A percentile compares a stretch with the other conserved stretches of the same genome.
phyloP scores from a whole-genome alignment of 176 grass and related monocot genomes.

The Raddia guianensis region DNA sequence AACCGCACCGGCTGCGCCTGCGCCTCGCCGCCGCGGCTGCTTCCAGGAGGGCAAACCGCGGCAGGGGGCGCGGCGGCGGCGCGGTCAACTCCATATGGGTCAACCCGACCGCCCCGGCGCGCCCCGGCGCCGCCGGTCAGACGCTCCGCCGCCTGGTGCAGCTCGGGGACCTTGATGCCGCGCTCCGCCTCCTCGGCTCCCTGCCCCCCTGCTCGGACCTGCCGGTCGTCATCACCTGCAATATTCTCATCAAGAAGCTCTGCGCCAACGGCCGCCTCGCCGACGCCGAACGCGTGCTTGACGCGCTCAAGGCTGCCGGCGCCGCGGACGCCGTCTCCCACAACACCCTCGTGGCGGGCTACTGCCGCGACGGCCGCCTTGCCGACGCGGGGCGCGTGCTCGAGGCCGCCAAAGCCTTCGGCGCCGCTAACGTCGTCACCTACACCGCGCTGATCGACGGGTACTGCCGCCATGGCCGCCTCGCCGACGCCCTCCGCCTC shows the following conservation, averaged over 20 bases:
- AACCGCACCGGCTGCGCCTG: not conserved
- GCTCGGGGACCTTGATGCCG: conserved; percentile 48
- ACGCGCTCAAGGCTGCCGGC: conserved; percentile 34
- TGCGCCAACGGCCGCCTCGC: conserved; percentile 36
- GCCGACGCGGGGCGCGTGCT: conserved; percentile 46
- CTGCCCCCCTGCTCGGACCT: conserved; percentile 9
- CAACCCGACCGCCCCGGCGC: conserved; percentile 35
- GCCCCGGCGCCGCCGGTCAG: not conserved
- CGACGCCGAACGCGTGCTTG: conserved; percentile 45
- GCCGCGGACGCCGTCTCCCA: conserved; percentile 51
- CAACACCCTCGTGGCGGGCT: conserved; percentile 57
- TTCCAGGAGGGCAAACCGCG: conserved; percentile 29
- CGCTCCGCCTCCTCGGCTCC: conserved; percentile 44
- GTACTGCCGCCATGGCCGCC: conserved; percentile 43
- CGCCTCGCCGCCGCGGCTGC: conserved; percentile 3
- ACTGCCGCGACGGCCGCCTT: conserved; percentile 52
- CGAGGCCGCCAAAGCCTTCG: not conserved
- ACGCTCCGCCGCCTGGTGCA: conserved; percentile 50
- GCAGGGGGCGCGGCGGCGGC: conserved; percentile 12
- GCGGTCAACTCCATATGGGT: conserved; percentile 39
- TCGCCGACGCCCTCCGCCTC: conserved; percentile 42
- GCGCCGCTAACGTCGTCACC: conserved; percentile 47
- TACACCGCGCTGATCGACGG: conserved; percentile 47
- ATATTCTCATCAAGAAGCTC: conserved; percentile 55
- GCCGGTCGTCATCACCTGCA: conserved; percentile 40